Evolutionary conservation across 441 rosid species (phyloP), one percentile per base, ranked within the genome.

Genomic region (Daphne laureola): DNA sequence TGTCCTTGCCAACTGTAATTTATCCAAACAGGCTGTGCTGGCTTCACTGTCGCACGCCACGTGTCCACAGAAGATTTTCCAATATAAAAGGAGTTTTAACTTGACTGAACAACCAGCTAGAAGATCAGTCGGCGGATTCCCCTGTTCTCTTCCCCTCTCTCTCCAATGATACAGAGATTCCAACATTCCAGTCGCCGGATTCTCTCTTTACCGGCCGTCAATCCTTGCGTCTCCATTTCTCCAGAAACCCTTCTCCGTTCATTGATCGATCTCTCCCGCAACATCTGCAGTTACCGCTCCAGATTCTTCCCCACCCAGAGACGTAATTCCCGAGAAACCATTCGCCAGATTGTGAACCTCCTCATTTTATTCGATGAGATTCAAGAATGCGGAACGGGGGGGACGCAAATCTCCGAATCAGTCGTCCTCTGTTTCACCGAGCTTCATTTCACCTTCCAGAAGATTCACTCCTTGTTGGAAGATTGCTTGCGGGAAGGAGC

Each of bases 401-500:
- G n/a, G n/a, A n/a, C n/a, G n/a, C n/a, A n/a, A n/a, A n/a, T 77
- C 1, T 51, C 79, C 0, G 63, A 69, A 7, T 71, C 86, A 3
- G 43, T 58, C 0, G 62, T 78, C 3, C 75, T 80, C 14, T 78
- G 70, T 63, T 76, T 89, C 59, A 76, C 76, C 0, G 92, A 89
- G 73, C 81, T 86, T 36, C 95, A 89, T 62, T 44, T 76, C 13
- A 58, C 81, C 5, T 76, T 79, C 64, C 97, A 89, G 57, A 84
- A 84, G 68, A 46, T 84, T 11, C 66, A 46, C 17, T 89, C 78
- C 70, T 58, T 89, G 55, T 35, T 86, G 59, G 82, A 86, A 63
- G 97, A 89, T 49, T 82, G 92, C 56, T 63, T 83, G 11, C 46
- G 86, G 47, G 85, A 79, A 40, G 95, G 92, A 46, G 82, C 82